Conservation (phyloP, 2,329 filamentous ascomycete species). For the Ophiostoma angusticollis region DNA sequence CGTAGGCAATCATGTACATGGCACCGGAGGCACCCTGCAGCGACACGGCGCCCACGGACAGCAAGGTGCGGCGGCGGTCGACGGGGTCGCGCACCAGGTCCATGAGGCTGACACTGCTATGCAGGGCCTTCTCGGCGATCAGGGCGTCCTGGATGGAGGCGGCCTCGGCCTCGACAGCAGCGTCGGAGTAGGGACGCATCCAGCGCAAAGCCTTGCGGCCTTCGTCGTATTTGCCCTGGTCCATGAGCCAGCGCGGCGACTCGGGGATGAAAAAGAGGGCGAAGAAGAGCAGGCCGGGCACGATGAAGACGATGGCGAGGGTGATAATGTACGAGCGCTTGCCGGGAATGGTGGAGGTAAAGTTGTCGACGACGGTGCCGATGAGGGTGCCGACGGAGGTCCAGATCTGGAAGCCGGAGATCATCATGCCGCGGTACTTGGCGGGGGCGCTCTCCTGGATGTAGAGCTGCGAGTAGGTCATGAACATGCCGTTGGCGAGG, state of each 20-base stretch:
- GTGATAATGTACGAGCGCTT: slow-evolving; percentile 28
- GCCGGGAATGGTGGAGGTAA: slow-evolving; percentile 24
- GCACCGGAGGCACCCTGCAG: slow-evolving; percentile 41
- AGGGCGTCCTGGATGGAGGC: slow-evolving; percentile 26
- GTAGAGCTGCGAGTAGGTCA: slow-evolving; percentile 35
- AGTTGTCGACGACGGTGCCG: slow-evolving; percentile 39
- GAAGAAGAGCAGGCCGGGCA: slow-evolving; percentile 24
- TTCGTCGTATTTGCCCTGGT: slow-evolving; percentile 22
- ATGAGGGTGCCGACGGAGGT: slow-evolving; percentile 25
- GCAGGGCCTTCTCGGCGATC: slow-evolving; percentile 21
- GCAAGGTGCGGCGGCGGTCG: slow-evolving; percentile 35
- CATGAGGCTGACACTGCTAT: slow-evolving; percentile 23
- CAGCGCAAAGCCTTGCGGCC: slow-evolving; percentile 23
- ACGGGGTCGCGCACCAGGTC: slow-evolving; percentile 39
- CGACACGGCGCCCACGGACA: slow-evolving; percentile 34
- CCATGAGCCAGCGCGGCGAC: slow-evolving; percentile 28
- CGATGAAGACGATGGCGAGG: slow-evolving; percentile 27
- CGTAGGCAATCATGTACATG: slow-evolving; percentile 44
- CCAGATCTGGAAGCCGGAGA: slow-evolving; percentile 23
- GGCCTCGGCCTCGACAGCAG: slow-evolving; percentile 22
- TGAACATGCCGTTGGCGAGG: slow-evolving; percentile 42
- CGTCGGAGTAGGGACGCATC: slow-evolving; percentile 21
- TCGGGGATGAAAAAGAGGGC: slow-evolving; percentile 28
- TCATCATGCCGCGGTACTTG: slow-evolving; percentile 22
- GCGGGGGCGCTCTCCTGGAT: slow-evolving; percentile 23